Evolutionary conservation across 768 basidiomycete species (phyloP).

Genomic region (Cubamyces lactineus): DNA sequence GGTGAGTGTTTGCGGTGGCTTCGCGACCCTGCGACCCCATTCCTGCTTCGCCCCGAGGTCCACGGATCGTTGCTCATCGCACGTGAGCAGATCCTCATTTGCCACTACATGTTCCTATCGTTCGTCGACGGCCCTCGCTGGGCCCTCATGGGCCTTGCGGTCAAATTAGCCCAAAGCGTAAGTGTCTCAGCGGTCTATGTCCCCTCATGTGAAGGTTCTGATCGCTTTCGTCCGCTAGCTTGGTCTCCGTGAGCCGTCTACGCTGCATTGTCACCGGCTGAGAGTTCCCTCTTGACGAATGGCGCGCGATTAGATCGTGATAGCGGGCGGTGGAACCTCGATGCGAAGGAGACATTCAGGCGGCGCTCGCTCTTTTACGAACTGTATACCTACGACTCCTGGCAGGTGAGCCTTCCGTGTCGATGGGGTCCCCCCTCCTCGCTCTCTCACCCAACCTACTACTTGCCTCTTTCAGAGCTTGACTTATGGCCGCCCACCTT

Average conservation of each 20-base stretch:
- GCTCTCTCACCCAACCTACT: conserved; percentile 2
- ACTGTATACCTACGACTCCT: conserved; percentile 67
- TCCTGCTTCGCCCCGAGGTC: conserved; percentile 29
- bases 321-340: conserved; percentile 65
- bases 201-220: conserved; percentile 17
- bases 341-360: conserved; percentile 57
- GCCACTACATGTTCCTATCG: conserved; percentile 50
- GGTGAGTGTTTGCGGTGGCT: conserved; percentile 41
- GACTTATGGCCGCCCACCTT: conserved; percentile 73
- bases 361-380: conserved; percentile 68
- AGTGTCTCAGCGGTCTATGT: conserved; percentile 29
- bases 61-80: conserved; percentile 33
- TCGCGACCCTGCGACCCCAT: conserved; percentile 1
- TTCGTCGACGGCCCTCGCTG: conserved; percentile 61
- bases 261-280: background rate
- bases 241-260: conserved; percentile 60
- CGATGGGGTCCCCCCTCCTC: background rate
- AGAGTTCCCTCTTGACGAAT: background rate
- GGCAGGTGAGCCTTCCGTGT: conserved; percentile 53
- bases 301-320: conserved; percentile 56
- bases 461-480: conserved; percentile 50
- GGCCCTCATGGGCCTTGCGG: conserved; percentile 71
- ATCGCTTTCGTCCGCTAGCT: conserved; percentile 44
- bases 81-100: conserved; percentile 55
- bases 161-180: conserved; percentile 72